Evolutionary conservation across 805 yeast genomes (phyloP).

Genomic region (Lachancea mirantina): DNA sequence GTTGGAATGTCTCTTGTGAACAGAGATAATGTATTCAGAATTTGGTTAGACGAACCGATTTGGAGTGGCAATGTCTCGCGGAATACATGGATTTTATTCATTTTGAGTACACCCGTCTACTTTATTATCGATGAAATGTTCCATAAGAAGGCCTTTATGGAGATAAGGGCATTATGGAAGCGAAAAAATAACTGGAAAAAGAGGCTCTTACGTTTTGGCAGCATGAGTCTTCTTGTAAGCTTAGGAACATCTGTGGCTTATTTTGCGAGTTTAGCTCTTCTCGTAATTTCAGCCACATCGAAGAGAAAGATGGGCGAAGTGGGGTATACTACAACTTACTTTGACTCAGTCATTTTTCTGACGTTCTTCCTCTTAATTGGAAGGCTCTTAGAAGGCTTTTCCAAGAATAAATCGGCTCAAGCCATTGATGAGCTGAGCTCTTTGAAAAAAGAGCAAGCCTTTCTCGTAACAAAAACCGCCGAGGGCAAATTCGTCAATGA

Average conservation of each 20-base stretch:
- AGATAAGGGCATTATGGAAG: slow-evolving; percentile 50
- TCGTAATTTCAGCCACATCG: slow-evolving; percentile 38
- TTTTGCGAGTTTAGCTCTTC: slow-evolving; percentile 54
- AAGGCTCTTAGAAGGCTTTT: slow-evolving; percentile 55
- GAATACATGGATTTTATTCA: slow-evolving; percentile 57
- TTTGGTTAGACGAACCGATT: slow-evolving; percentile 53
- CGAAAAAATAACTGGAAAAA: slow-evolving; percentile 47
- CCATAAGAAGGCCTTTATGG: slow-evolving; percentile 59
- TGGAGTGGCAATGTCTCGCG: slow-evolving; percentile 58
- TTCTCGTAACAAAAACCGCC: slow-evolving; percentile 24
- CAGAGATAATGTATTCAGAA: slow-evolving; percentile 34
- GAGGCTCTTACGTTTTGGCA: slow-evolving; percentile 62
- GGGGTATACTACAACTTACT: slow-evolving; percentile 52
- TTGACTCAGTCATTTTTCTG: slow-evolving; percentile 72
- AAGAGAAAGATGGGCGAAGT: slow-evolving; percentile 23
- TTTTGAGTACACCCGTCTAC: slow-evolving; percentile 65
- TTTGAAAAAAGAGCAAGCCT: slow-evolving; percentile 45
- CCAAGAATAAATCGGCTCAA: slow-evolving; percentile 61
- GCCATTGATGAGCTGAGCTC: slow-evolving; percentile 49
- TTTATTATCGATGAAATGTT: slow-evolving; percentile 69
- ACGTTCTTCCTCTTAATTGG: slow-evolving; percentile 69
- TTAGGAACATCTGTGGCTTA: slow-evolving; percentile 70
- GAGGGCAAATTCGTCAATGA: slow-evolving; percentile 24
- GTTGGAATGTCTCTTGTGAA: slow-evolving; percentile 61
- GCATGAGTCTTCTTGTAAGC: slow-evolving; percentile 68